These are phyloP conservation scores for Cryptosporidium felis DNA, from an alignment of 169 alveolate genomes.

Conservation along the genomic window DNA sequence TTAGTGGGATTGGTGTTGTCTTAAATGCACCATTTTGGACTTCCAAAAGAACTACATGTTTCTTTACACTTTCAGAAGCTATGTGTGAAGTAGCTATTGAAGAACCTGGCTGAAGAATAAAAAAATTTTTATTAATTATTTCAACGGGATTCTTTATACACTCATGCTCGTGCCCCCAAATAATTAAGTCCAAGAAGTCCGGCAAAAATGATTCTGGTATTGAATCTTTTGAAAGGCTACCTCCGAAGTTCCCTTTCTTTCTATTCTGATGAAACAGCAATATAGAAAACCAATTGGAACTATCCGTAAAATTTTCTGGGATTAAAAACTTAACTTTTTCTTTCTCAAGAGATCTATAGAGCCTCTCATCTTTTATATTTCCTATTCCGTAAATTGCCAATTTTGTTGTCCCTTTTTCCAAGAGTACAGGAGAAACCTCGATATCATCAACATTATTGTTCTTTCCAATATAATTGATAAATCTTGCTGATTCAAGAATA, in stretches of 20 bases:
- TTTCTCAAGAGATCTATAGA: constrained; percentile 87
- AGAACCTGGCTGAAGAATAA: constrained; percentile 91
- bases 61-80: constrained; percentile 89
- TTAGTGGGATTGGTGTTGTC: constrained; percentile 86
- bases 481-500: constrained; percentile 80
- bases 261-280: constrained; percentile 94
- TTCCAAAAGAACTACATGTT: constrained; percentile 89
- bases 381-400: constrained; percentile 97
- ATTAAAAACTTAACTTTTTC: constrained; percentile 86
- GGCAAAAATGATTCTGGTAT: constrained; percentile 89
- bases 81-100: constrained; percentile 93
- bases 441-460: constrained; percentile 83
- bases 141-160: constrained; percentile 84
- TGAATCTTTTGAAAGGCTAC: constrained; percentile 84
- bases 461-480: constrained; percentile 92
- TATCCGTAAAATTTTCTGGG: constrained; percentile 79
- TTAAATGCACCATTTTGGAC: constrained; percentile 82
- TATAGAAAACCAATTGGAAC: constrained; percentile 87
- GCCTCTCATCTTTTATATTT: constrained; percentile 92
- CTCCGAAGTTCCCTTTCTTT: constrained; percentile 86
- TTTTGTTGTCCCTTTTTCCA: constrained; percentile 87
- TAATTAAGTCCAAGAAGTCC: constrained; percentile 85
- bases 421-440: constrained; percentile 87
- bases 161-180: constrained; percentile 98
- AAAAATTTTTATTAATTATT: constrained; percentile 83